Evolutionary conservation across 202 grass and related monocot species (phyloP).

Genomic region (Panicum hallii): DNA sequence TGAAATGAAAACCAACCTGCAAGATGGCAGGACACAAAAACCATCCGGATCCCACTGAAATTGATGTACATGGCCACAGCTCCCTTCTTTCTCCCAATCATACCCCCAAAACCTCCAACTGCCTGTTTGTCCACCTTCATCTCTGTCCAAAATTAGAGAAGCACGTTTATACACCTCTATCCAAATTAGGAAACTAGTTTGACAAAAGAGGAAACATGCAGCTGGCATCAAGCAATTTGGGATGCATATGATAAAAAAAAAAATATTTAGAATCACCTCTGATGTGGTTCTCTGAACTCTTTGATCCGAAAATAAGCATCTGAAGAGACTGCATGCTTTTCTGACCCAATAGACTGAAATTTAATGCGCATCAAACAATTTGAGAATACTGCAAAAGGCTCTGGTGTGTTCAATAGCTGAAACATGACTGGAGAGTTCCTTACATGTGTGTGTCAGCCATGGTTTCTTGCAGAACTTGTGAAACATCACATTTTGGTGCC

Average conservation of each 20-base stretch:
- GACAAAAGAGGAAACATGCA: not conserved
- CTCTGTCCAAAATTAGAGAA: constrained; percentile 43
- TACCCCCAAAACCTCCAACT: constrained; percentile 54
- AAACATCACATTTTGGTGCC: constrained; percentile 53
- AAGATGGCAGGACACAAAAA: constrained; percentile 67
- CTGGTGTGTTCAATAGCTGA: not conserved
- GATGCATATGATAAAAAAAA: constrained; percentile 3
- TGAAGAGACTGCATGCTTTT: constrained; percentile 70
- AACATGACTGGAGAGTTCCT: not conserved
- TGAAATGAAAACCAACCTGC: constrained; percentile 34
- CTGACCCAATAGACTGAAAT: constrained; percentile 60
- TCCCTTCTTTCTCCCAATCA: constrained; percentile 83
- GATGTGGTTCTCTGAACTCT: constrained; percentile 50
- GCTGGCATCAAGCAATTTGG: not conserved
- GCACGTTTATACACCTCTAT: constrained; percentile 34
- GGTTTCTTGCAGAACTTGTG: constrained; percentile 53
- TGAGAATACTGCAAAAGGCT: not conserved
- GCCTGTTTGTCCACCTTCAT: constrained; percentile 57
- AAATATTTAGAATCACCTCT: constrained; percentile 44
- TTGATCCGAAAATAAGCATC: constrained; percentile 68
- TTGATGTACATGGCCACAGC: constrained; percentile 69
- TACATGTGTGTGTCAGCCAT: constrained; percentile 64
- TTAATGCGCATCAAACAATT: not conserved
- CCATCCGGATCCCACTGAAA: constrained; percentile 65
- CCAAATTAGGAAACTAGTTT: not conserved